phyloP scores from a whole-genome alignment of 225 moss, liverwort and hornwort genomes.

The Pleurozium schreberi region DNA sequence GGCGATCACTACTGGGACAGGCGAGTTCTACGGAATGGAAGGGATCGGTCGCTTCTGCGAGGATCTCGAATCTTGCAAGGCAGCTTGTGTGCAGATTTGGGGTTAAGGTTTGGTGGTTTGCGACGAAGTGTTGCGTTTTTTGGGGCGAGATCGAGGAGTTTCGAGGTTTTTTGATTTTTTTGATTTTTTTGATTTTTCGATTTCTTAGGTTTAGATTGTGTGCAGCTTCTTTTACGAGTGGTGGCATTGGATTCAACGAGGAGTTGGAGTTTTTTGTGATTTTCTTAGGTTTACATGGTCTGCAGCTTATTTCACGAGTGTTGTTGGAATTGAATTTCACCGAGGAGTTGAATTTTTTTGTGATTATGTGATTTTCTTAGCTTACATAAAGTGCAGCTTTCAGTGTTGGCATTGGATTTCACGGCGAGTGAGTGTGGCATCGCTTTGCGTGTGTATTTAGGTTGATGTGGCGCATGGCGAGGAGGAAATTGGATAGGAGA shows the following conservation, averaged over 20 bases:
- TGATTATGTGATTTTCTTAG: not conserved
- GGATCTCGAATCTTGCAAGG: not conserved
- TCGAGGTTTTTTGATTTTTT: not conserved
- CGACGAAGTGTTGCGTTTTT: too few relatives aligned
- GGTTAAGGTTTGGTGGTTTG: not conserved
- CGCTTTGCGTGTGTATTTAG: not conserved
- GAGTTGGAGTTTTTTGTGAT: not conserved
- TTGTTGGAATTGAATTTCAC: not conserved
- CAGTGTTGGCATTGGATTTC: not conserved
- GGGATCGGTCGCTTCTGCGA: not conserved
- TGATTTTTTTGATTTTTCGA: not conserved
- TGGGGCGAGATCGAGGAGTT: not conserved
- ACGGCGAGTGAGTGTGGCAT: not conserved
- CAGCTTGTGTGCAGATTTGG: not conserved
- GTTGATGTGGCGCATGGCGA: not conserved
- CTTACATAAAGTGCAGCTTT: not conserved
- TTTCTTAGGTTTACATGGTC: not conserved
- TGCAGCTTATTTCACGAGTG: not conserved
- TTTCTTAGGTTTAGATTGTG: too few relatives aligned
- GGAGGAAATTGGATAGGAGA: not conserved
- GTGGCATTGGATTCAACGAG: not conserved
- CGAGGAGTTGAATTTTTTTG: not conserved
- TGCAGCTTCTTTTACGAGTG: not conserved
- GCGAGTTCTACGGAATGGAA: not conserved
- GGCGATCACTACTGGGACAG: not conserved